Evolutionary conservation across 116 monocot species (phyloP).

Genomic region (Trichopus zeylanicus): DNA sequence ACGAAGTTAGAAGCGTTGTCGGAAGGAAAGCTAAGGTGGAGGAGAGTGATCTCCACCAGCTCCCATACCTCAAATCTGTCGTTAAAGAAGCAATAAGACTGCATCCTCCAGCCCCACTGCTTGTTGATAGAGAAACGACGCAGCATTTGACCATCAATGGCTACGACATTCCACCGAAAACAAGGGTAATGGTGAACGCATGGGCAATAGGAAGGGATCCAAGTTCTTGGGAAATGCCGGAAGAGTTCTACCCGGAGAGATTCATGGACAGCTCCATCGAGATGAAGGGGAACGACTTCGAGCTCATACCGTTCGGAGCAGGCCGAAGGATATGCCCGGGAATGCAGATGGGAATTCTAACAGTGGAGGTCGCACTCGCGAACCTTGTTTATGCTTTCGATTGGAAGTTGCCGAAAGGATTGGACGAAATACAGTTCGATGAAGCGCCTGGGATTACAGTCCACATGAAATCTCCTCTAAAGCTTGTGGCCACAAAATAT

Average conservation of each 20-base stretch:
- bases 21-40: constrained; percentile 6
- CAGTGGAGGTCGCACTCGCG: constrained; percentile 9
- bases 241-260: constrained; percentile 15
- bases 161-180: constrained; percentile 5
- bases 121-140: neutral
- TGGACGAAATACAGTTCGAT: neutral
- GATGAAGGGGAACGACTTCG: neutral
- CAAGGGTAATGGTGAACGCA: constrained; percentile 6
- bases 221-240: neutral
- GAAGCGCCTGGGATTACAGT: neutral
- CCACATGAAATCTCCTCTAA: neutral
- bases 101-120: constrained; percentile 11
- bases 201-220: constrained; percentile 14
- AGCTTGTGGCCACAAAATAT: neutral
- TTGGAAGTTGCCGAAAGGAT: constrained; percentile 3
- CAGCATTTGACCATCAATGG: neutral
- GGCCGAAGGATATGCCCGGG: constrained; percentile 21
- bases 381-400: constrained; percentile 10
- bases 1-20: constrained; percentile 1
- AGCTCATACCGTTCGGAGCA: constrained; percentile 9
- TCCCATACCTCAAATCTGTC: constrained; percentile 2
- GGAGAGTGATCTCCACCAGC: constrained; percentile 3
- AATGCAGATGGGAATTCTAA: neutral
- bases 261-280: constrained; percentile 1
- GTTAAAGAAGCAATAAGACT: constrained; percentile 1